Base-by-base conservation (phyloP, 768 basidiomycete genomes). In the Tylopilus plumbeoviolaceoides region DNA sequence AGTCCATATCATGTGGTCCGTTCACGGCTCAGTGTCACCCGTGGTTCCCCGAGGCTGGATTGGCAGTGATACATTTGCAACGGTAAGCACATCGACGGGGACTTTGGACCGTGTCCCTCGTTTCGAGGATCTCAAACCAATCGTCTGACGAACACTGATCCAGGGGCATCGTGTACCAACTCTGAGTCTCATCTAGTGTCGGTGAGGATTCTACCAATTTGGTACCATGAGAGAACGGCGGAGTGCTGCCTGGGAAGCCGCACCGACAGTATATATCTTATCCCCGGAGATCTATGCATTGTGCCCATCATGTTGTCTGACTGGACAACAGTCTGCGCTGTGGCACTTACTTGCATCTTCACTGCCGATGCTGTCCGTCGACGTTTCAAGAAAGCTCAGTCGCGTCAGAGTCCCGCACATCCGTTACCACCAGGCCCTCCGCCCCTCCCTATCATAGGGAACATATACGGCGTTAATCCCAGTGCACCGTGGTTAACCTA, bases 401-500 rank as follows among this genome's bases (percentile, higher is more conserved):
- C 43, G 11, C 28, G 23, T 23, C 23, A 23, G 5, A 3, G 17
- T 40, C 1, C 38, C 39, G 27, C 50, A 14, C 17, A 45, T 25
- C 46, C 57, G 30, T n/a, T 55, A 15, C 53, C 51, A 14, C 59
- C 59, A 4, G 59, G 50, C 7, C 60, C 56, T 18, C 42, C 47
- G 30, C 45, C 59, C 2, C 28, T 50, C 14, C 50, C 62, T 33
- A 50, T 63, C 39, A 44, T 61, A 45, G 62, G 62, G 25, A 60
- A 63, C 40, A 28, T 57, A 15, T 41, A 42, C 21, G 36, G 43
- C 10, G 10, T 63, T 31, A 45, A 60, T 25, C 17, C 31, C 20
- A 50, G 23, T 1, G 30, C 46, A 9, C 59, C 58, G 0, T 63
- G 51, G 55, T 33, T 58, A 14, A 60, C 59, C 21, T 57, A 60